phyloP scores from a whole-genome alignment of 495 filamentous ascomycete species.

The Daldinia childiae region DNA sequence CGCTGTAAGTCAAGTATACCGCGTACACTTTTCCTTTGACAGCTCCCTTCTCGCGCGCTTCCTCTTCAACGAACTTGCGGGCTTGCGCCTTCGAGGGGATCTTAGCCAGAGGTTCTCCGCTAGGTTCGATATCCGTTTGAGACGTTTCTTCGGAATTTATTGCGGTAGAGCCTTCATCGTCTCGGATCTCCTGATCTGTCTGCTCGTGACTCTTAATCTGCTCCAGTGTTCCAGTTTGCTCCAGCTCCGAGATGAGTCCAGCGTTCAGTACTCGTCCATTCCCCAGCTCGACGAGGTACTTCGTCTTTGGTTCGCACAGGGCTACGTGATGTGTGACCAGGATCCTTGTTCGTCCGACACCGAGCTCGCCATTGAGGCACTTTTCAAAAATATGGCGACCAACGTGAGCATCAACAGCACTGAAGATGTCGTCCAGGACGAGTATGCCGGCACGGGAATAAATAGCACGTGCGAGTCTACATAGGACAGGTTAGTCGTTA shows the following conservation, averaged over 20 bases:
- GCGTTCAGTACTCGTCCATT: slow-evolving; percentile 71
- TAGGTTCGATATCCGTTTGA: slow-evolving; percentile 40
- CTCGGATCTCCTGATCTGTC: slow-evolving; percentile 53
- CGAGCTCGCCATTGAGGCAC: slow-evolving; percentile 74
- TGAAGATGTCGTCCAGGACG: slow-evolving; percentile 87
- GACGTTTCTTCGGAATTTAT: slow-evolving; percentile 57
- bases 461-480: slow-evolving; percentile 73
- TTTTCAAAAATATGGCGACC: slow-evolving; percentile 80
- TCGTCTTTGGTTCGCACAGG: slow-evolving; percentile 72
- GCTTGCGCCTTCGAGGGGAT: slow-evolving; percentile 52
- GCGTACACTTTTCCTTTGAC: slow-evolving; percentile 70
- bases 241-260: slow-evolving; percentile 66
- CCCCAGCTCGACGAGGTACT: slow-evolving; percentile 74
- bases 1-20: slow-evolving; percentile 71
- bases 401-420: slow-evolving; percentile 76
- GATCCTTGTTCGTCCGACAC: slow-evolving; percentile 75
- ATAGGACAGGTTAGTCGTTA: slow-evolving; percentile 5
- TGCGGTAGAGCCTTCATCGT: slow-evolving; percentile 56
- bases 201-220: slow-evolving; percentile 68
- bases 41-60: slow-evolving; percentile 71
- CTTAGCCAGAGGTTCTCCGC: slow-evolving; percentile 54
- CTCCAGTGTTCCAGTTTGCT: slow-evolving; percentile 63
- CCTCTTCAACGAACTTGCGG: slow-evolving; percentile 78
- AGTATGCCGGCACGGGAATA: slow-evolving; percentile 84
- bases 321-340: slow-evolving; percentile 85